These are phyloP conservation scores for Flaveria bidentis DNA, from an alignment of 129 eudicot genomes.

Conservation along the genomic window DNA sequence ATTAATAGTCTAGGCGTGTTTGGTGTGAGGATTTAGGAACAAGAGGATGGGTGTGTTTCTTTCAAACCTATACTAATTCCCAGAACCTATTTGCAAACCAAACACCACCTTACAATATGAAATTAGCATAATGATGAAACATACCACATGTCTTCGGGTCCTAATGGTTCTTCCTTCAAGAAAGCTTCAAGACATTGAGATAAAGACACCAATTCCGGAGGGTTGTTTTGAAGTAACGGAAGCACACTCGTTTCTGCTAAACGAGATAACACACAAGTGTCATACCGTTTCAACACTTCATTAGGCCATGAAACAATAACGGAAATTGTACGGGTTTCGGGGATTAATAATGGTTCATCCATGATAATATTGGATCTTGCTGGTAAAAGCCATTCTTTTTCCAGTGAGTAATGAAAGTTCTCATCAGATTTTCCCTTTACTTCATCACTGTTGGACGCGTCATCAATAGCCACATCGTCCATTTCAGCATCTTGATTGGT, in stretches of 20 bases:
- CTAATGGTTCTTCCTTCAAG: constrained; percentile 93
- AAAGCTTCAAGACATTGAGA: constrained; percentile 80
- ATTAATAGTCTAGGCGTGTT: not conserved
- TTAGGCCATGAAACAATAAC: constrained; percentile 74
- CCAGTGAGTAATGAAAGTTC: constrained; percentile 46
- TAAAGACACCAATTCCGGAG: constrained; percentile 63
- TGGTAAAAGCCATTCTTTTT: not conserved
- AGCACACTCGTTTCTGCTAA: constrained; percentile 59
- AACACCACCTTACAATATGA: not conserved
- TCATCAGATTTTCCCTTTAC: constrained; percentile 15
- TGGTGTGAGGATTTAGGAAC: too few relatives aligned
- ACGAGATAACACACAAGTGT: constrained; percentile 46
- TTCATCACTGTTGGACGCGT: constrained; percentile 28
- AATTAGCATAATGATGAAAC: constrained; percentile 9
- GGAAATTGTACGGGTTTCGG: constrained; percentile 22
- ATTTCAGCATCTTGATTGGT: constrained; percentile 40
- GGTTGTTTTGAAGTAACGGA: constrained; percentile 27
- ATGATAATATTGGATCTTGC: constrained; percentile 38
- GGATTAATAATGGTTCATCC: constrained; percentile 49
- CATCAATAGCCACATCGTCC: constrained; percentile 32
- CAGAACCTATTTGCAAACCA: too few relatives aligned
- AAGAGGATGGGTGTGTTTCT: too few relatives aligned
- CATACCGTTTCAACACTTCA: constrained; percentile 50
- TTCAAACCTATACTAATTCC: too few relatives aligned
- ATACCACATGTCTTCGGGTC: constrained; percentile 95